A percentile compares a stretch with the other conserved stretches of the same genome.
Conservation (phyloP, 2,329 filamentous ascomycete genomes). For the Annulohypoxylon truncatum region DNA sequence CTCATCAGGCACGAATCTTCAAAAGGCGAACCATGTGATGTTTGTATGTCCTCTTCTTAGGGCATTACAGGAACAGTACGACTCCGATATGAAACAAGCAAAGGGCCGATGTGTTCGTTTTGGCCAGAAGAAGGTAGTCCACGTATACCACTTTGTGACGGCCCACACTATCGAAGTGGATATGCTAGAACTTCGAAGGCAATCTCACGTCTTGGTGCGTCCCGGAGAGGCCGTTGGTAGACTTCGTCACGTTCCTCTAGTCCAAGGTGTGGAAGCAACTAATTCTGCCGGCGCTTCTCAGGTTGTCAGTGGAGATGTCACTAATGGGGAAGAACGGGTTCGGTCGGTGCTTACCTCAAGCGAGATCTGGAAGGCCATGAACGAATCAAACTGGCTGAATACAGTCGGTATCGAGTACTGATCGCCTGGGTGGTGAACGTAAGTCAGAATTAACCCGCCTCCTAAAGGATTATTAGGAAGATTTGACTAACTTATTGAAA, state of each 20-base stretch:
- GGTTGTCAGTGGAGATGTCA: neutral
- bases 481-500: neutral
- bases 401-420: conserved; percentile 33
- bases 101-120: conserved; percentile 54
- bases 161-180: conserved; percentile 56
- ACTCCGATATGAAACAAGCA: conserved; percentile 55
- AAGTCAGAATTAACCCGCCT: neutral
- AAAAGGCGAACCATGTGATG: conserved; percentile 57
- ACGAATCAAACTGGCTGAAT: conserved; percentile 46
- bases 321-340: conserved; percentile 22
- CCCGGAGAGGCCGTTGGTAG: conserved; percentile 32
- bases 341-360: conserved; percentile 31
- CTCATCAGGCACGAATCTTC: conserved; percentile 57
- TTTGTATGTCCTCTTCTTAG: conserved; percentile 54
- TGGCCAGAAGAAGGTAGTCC: conserved; percentile 54
- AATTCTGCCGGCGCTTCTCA: neutral
- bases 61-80: conserved; percentile 50
- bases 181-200: conserved; percentile 50
- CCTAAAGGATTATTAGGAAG: neutral
- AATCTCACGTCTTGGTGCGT: conserved; percentile 20
- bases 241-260: conserved; percentile 8
- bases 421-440: neutral
- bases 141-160: conserved; percentile 55
- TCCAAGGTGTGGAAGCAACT: neutral
- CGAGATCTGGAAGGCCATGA: conserved; percentile 47